Percentiles rank a stretch among this genome's conserved stretches.
These are phyloP conservation scores for Ogataea pignaliae DNA, from an alignment of 805 yeast genomes.

Conservation along the genomic window DNA sequence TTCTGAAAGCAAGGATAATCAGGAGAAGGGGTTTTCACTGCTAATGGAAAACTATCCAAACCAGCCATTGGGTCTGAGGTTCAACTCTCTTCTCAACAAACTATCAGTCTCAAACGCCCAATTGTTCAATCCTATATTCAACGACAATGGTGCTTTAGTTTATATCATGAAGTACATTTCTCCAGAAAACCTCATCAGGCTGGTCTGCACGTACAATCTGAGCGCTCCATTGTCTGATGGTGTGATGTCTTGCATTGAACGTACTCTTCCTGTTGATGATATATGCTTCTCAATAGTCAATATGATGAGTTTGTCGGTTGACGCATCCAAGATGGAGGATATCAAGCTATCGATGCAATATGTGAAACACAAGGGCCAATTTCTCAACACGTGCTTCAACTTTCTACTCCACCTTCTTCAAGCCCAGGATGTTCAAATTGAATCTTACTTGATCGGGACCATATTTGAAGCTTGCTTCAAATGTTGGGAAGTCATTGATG, in stretches of 20 bases:
- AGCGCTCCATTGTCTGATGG: constrained; percentile 1
- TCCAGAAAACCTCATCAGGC: constrained; percentile 25
- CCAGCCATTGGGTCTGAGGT: constrained; percentile 14
- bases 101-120: constrained; percentile 21
- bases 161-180: constrained; percentile 16
- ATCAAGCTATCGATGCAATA: constrained; percentile 28
- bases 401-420: constrained; percentile 4
- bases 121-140: constrained; percentile 20
- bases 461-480: constrained; percentile 21
- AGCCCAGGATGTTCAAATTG: constrained; percentile 7
- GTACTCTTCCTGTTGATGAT: constrained; percentile 18
- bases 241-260: constrained; percentile 8
- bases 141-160: constrained; percentile 6
- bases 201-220: constrained; percentile 17
- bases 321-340: constrained; percentile 25
- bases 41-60: constrained; percentile 4
- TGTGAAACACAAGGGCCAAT: constrained; percentile 21
- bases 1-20: constrained; percentile 17
- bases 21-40: constrained; percentile 17
- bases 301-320: constrained; percentile 18
- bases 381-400: constrained; percentile 19
- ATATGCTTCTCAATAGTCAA: constrained; percentile 20
- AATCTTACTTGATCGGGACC: constrained; percentile 15
- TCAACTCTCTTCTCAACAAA: constrained; percentile 20
- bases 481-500: constrained; percentile 18